Conservation (phyloP, 108 stramenopile species). For the Aurantiochytrium sp. region DNA sequence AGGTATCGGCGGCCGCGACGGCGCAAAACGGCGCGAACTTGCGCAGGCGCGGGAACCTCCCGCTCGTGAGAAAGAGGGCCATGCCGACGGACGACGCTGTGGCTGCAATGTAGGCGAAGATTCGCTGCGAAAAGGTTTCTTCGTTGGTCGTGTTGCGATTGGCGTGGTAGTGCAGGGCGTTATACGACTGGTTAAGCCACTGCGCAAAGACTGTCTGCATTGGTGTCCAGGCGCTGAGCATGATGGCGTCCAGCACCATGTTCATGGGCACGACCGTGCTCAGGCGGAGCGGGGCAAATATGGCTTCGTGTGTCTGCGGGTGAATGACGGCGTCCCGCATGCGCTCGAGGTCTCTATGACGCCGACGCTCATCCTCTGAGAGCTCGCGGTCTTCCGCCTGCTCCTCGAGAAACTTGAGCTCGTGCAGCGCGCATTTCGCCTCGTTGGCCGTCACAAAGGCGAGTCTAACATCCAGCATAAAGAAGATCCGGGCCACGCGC, state of each 20-base stretch:
- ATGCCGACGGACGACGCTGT: neutral
- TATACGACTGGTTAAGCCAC: constrained; percentile 23
- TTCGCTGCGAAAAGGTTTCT: neutral
- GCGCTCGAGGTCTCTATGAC: neutral
- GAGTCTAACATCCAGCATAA: neutral
- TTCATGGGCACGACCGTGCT: constrained; percentile 18
- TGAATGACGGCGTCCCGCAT: constrained; percentile 19
- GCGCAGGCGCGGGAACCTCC: neutral
- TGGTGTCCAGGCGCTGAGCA: neutral
- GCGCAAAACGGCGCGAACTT: neutral
- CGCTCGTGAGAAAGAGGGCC: neutral
- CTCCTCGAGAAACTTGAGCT: neutral
- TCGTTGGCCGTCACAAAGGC: neutral
- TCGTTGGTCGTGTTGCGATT: constrained; percentile 28
- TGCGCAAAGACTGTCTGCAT: neutral
- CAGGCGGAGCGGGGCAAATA: constrained; percentile 7
- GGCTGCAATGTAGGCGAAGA: neutral
- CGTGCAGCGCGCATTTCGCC: neutral
- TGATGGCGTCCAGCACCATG: constrained; percentile 7
- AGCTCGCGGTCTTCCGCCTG: neutral
- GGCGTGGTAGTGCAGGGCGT: constrained; percentile 6
- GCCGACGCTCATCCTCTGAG: neutral
- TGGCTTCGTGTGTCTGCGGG: constrained; percentile 17
- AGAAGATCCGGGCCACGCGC: neutral
- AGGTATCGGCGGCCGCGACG: neutral